These are phyloP conservation scores for Nicotiana otophora DNA, from an alignment of 257 asterid species.

Conservation along the genomic window DNA sequence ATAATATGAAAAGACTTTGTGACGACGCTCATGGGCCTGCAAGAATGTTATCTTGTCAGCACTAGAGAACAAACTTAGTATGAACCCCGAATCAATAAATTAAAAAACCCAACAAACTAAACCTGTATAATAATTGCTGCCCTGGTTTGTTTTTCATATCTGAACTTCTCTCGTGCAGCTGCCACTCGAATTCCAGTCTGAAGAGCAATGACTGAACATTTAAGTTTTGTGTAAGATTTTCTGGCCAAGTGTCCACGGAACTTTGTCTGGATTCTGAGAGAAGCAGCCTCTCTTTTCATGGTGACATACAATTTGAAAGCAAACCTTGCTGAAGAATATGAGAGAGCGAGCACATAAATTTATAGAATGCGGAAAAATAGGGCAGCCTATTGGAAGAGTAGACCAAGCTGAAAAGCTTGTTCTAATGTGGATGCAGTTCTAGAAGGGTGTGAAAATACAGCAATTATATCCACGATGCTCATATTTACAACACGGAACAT, in stretches of 20 bases:
- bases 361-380: neutral
- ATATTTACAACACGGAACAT: neutral
- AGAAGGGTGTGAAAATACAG: neutral
- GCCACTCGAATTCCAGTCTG: slow-evolving; percentile 81
- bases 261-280: slow-evolving; percentile 70
- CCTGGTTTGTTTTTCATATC: slow-evolving; percentile 56
- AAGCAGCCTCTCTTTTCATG: slow-evolving; percentile 72
- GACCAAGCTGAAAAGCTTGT: neutral
- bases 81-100: slow-evolving; percentile 11
- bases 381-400: neutral
- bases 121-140: slow-evolving; percentile 79
- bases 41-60: slow-evolving; percentile 24
- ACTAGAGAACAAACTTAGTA: slow-evolving; percentile 8
- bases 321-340: slow-evolving; percentile 55
- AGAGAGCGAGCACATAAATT: neutral
- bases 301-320: slow-evolving; percentile 51
- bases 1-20: slow-evolving; percentile 61
- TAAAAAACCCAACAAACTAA: slow-evolving; percentile 19
- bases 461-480: neutral
- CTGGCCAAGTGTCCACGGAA: slow-evolving; percentile 69
- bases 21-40: slow-evolving; percentile 87
- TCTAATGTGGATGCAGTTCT: neutral
- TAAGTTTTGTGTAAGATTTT: slow-evolving; percentile 48
- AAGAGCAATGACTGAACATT: slow-evolving; percentile 45
- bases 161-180: slow-evolving; percentile 66